These are phyloP conservation scores for Ceratonia siliqua DNA, from an alignment of 306 rosid genomes.

Conservation along the genomic window DNA sequence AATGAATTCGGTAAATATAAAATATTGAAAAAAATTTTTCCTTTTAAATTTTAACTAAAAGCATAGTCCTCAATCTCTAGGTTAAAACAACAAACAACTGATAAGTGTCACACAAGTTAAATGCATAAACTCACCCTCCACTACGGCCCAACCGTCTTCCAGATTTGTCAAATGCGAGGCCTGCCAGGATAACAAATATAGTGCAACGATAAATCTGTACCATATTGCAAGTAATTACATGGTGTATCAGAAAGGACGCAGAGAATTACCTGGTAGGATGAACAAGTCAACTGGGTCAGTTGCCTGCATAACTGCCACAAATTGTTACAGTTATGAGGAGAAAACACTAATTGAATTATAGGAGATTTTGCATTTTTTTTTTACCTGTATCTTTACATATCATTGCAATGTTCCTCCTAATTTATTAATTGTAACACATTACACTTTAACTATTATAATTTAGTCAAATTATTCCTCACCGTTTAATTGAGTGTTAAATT, in stretches of 20 bases:
- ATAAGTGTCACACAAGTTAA: not conserved
- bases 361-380: too few species aligned
- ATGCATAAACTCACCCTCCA: constrained; percentile 55
- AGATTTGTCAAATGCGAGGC: constrained; percentile 73
- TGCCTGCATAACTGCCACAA: constrained; percentile 64
- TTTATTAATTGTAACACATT: too few species aligned
- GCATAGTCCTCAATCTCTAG: not conserved
- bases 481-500: too few species aligned
- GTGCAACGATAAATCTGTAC: constrained; percentile 6
- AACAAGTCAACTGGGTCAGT: constrained; percentile 67
- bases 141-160: constrained; percentile 80
- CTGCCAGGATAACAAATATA: constrained; percentile 38
- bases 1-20: not conserved
- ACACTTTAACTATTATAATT: too few species aligned
- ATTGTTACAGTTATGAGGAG: not conserved
- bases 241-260: not conserved
- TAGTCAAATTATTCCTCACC: too few species aligned
- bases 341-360: not conserved
- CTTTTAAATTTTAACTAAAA: not conserved
- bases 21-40: not conserved
- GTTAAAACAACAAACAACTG: not conserved
- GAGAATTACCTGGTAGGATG: constrained; percentile 60
- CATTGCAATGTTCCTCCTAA: too few species aligned
- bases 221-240: not conserved
- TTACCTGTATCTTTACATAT: too few species aligned